These are phyloP conservation scores for Botrytis paeoniae DNA, from an alignment of 2,329 filamentous ascomycete genomes.

Conservation along the genomic window DNA sequence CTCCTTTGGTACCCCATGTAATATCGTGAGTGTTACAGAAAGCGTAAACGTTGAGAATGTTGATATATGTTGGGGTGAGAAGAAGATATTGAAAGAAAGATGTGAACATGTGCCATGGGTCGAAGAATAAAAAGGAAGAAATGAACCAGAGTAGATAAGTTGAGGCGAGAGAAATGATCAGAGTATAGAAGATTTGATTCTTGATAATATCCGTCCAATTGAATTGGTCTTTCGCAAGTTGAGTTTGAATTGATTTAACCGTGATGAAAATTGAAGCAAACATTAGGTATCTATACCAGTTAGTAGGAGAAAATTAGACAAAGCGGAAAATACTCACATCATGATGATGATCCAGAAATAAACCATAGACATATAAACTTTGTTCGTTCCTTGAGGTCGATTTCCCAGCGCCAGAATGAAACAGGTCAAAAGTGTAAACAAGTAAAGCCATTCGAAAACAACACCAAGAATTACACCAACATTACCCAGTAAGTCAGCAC, in stretches of 20 bases:
- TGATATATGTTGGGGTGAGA: constrained; percentile 89
- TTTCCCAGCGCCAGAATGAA: constrained; percentile 95
- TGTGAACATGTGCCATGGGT: constrained; percentile 99
- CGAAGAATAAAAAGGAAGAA: constrained; percentile 94
- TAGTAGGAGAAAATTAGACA: constrained; percentile 19
- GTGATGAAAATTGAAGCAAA: constrained; percentile 96
- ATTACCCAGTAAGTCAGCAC: constrained; percentile 65
- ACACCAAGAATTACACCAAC: constrained; percentile 79
- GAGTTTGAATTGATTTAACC: constrained; percentile 74
- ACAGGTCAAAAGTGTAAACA: constrained; percentile 85
- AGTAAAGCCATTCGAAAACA: constrained; percentile 94
- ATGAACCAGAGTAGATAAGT: constrained; percentile 93
- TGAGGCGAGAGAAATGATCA: constrained; percentile 84
- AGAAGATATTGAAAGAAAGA: constrained; percentile 88
- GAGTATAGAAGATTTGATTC: constrained; percentile 89
- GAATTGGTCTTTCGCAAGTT: constrained; percentile 64
- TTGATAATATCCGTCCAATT: constrained; percentile 64
- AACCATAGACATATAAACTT: constrained; percentile 95
- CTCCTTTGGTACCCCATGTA: constrained; percentile 97
- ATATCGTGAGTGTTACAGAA: constrained; percentile 99
- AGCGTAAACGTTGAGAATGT: constrained; percentile 94
- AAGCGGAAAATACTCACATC: constrained; percentile 55
- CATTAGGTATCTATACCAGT: constrained; percentile 66
- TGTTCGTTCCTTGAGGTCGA: constrained; percentile 88
- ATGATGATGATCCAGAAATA: constrained; percentile 97